Evolutionary conservation across 352 stramenopile genomes (phyloP), one percentile per base, ranked within the genome.

Genomic region (Globisporangium nagaii): DNA sequence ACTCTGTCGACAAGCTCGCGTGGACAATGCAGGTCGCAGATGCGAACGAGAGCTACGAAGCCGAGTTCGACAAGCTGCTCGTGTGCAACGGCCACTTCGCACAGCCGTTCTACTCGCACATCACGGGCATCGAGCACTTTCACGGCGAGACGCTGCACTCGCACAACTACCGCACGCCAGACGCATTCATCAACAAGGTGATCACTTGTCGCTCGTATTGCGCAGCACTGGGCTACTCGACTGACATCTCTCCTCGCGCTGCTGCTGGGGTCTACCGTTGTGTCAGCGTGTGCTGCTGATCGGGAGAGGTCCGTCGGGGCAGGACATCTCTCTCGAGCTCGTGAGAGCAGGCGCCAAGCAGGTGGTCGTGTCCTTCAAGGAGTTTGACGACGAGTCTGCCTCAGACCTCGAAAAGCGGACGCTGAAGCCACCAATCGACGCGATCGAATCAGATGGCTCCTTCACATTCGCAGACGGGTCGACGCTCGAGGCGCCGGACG

Each of bases 41-140:
- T 1, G 22, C 51, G 15, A 63, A 76, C 19, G 67, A 68, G 15
- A 70, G 66, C 9, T 90, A 92, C 58, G 71, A 67, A n/a, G 82
- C 90, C 56, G 37, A 58, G 1, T 72, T 93, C 12, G 82, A 93
- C 73, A 84, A 86, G 35, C 56, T 93, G 12, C 58, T 93, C 9
- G 55, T 93, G 24, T 90, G 79, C 66, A 90, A 90, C 42, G 82
- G 82, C 27, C 82, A 93, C 48, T 93, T 93, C 36, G 75, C 79
- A 24, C 62, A 71, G 48, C 79, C 79, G 6, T 75, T 71, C 12
- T 68, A 70, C 19, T 64, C 70, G 2, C 28, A 34, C 2, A 85
- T 90, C 54, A 62, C 68, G 15, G 78, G 82, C 15, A 62, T 79
- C 19, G 75, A 90, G 46, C 44, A 80, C 56, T 86, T 70, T 27